phyloP scores from a whole-genome alignment of 768 basidiomycete species.

The Tylopilus balloui region DNA sequence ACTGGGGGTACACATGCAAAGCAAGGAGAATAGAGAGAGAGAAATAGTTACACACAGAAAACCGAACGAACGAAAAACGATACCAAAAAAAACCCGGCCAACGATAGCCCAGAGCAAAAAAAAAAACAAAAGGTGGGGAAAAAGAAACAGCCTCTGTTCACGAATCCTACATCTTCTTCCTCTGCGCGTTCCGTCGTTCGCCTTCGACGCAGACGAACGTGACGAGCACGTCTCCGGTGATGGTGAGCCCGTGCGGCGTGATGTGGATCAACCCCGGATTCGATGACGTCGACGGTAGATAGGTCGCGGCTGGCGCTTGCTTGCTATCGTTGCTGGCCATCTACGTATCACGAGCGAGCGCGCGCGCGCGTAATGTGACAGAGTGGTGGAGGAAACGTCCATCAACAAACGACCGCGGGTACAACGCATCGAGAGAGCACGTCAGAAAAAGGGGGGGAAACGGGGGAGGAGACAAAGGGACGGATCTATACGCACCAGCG shows the following conservation, averaged over 20 bases:
- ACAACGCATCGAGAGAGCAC: too few species aligned
- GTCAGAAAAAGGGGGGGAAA: too few species aligned
- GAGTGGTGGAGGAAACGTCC: not conserved
- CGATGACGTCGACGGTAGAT: slow-evolving; percentile 19
- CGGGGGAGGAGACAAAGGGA: not conserved
- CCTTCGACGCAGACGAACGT: slow-evolving; percentile 33
- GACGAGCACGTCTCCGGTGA: slow-evolving; percentile 30
- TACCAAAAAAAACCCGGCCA: too few species aligned
- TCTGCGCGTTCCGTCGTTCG: slow-evolving; percentile 29
- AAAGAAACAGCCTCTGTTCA: too few species aligned
- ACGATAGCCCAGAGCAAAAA: too few species aligned
- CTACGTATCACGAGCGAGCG: slow-evolving; percentile 4
- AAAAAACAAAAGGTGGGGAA: too few species aligned
- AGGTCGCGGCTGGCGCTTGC: slow-evolving; percentile 31
- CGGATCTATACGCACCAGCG: slow-evolving; percentile 21
- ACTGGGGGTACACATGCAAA: too few species aligned
- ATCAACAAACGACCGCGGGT: not conserved
- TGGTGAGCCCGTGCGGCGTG: slow-evolving; percentile 32
- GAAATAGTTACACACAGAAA: too few species aligned
- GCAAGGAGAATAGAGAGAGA: too few species aligned
- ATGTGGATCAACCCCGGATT: slow-evolving; percentile 32
- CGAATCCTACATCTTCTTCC: slow-evolving; percentile 9
- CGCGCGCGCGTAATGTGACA: too few species aligned
- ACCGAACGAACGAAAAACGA: too few species aligned
- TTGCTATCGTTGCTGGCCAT: slow-evolving; percentile 33